phyloP scores from a whole-genome alignment of 108 stramenopile species.

The Pseudonitzschia pungens region DNA sequence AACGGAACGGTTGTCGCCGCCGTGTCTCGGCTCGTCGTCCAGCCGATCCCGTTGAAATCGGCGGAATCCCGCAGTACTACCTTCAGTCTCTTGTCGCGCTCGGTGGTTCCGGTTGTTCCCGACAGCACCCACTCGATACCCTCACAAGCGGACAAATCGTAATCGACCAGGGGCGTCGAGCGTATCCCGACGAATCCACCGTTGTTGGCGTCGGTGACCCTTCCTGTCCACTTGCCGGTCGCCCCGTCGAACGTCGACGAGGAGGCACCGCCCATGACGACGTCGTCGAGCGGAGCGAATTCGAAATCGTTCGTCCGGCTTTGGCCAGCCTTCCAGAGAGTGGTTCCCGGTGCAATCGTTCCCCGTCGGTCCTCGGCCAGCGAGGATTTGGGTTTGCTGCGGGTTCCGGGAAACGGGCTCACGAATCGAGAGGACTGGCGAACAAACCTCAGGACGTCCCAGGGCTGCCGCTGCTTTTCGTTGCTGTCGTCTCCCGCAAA shows the following conservation, averaged over 20 bases:
- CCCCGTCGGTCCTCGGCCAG: neutral
- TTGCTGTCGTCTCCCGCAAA: neutral
- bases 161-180: constrained; percentile 53
- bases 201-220: constrained; percentile 79
- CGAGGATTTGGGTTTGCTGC: neutral
- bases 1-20: neutral
- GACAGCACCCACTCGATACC: constrained; percentile 52
- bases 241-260: constrained; percentile 57
- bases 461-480: constrained; percentile 22
- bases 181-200: constrained; percentile 86
- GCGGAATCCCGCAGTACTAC: constrained; percentile 70
- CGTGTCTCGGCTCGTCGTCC: constrained; percentile 64
- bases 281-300: constrained; percentile 77
- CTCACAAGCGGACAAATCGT: constrained; percentile 62
- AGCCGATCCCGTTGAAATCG: constrained; percentile 83
- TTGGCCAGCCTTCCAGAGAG: constrained; percentile 50
- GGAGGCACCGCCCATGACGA: constrained; percentile 85
- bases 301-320: constrained; percentile 38
- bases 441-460: constrained; percentile 73
- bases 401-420: constrained; percentile 15
- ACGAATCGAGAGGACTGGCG: constrained; percentile 77
- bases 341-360: constrained; percentile 37
- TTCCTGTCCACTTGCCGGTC: constrained; percentile 74
- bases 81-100: constrained; percentile 50
- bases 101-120: no score